Conservation (phyloP, 306 rosid species). For the Erythrophleum fordii region DNA sequence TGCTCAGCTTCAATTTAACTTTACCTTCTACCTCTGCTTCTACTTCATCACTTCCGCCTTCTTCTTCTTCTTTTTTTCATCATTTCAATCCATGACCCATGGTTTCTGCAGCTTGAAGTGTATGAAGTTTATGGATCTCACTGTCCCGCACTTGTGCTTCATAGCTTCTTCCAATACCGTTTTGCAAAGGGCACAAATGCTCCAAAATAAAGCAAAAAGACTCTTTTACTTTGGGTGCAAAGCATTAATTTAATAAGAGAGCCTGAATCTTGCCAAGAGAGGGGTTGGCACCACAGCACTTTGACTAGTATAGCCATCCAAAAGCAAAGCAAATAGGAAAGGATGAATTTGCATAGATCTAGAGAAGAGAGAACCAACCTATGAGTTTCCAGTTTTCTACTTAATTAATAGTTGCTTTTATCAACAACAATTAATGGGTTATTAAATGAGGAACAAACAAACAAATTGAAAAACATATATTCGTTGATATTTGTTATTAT, state of each 20-base stretch:
- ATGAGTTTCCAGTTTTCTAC: background rate
- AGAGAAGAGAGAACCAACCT: background rate
- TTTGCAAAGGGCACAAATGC: background rate
- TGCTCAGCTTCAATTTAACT: constrained; percentile 43
- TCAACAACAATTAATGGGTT: too few species aligned
- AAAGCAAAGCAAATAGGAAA: background rate
- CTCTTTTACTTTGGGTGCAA: background rate
- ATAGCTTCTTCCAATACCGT: background rate
- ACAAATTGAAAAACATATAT: too few species aligned
- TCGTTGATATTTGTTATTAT: background rate
- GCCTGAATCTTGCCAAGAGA: background rate
- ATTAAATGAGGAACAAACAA: too few species aligned
- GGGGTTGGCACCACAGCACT: background rate
- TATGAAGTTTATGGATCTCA: background rate
- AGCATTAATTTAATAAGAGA: background rate
- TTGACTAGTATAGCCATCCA: background rate
- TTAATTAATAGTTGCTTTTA: background rate
- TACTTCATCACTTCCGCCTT: background rate
- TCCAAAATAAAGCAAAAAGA: background rate
- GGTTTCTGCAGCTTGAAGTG: background rate
- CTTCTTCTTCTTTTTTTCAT: constrained; percentile 28
- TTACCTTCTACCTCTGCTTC: constrained; percentile 27
- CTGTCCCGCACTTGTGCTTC: background rate
- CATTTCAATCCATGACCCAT: background rate
- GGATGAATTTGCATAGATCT: background rate